Evolutionary conservation across 139 green algal species (phyloP).

Genomic region (Coccomyxa sp.): DNA sequence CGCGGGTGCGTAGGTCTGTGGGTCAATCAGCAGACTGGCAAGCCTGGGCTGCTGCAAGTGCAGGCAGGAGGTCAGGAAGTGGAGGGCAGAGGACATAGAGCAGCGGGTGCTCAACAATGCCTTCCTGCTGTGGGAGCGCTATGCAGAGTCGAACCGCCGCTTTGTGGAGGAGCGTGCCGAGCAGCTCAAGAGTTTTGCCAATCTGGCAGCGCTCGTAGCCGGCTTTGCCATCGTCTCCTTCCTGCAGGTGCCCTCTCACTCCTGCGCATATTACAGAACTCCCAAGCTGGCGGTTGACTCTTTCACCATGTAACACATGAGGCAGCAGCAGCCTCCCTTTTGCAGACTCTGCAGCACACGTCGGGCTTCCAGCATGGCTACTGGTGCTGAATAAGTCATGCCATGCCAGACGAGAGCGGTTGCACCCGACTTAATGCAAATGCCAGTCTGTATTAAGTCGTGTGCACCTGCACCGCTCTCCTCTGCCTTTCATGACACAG

Average conservation of each 20-base stretch:
- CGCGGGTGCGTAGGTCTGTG: too few species aligned
- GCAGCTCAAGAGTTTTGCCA: constrained; percentile 5
- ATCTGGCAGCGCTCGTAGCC: not conserved
- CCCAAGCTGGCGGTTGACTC: too few species aligned
- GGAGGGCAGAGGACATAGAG: constrained; percentile 49
- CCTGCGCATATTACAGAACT: not conserved
- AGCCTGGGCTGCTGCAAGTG: too few species aligned
- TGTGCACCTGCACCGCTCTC: too few species aligned
- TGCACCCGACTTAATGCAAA: too few species aligned
- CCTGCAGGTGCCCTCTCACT: not conserved
- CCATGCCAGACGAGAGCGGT: not conserved
- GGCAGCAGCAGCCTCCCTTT: too few species aligned
- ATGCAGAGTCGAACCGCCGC: constrained; percentile 43
- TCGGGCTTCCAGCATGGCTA: too few species aligned
- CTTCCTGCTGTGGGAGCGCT: constrained; percentile 46
- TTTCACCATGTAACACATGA: too few species aligned
- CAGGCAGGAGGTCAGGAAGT: constrained; percentile 38
- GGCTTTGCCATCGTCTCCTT: constrained; percentile 2
- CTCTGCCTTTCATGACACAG: too few species aligned
- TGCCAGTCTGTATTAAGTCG: too few species aligned
- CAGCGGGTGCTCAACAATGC: constrained; percentile 69
- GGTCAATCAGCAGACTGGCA: too few species aligned
- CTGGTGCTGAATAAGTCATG: not conserved
- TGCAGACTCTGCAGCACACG: too few species aligned
- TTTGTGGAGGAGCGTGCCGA: constrained; percentile 9